phyloP scores from a whole-genome alignment of 306 rosid genomes.

The Trifolium pratense region DNA sequence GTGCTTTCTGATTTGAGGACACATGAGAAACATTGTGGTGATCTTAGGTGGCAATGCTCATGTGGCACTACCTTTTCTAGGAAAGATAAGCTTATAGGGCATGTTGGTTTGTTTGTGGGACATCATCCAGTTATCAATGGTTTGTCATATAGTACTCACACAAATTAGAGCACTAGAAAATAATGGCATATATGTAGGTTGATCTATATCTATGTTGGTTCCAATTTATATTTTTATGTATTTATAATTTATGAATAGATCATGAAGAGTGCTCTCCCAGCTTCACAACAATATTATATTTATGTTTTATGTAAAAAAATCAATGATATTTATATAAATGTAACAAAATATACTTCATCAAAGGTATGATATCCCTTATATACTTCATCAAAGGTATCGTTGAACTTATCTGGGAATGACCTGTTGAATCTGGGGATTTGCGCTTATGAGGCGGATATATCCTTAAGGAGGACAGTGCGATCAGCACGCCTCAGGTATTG shows the following conservation, averaged over 20 bases:
- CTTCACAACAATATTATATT: background rate
- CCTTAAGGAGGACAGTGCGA: too few relatives aligned
- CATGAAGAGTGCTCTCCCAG: background rate
- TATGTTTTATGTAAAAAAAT: too few relatives aligned
- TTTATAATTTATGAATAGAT: background rate
- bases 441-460: too few relatives aligned
- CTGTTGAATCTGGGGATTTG: too few relatives aligned
- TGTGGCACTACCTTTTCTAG: slow-evolving; percentile 94
- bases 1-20: slow-evolving; percentile 89
- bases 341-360: too few relatives aligned
- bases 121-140: slow-evolving; percentile 54
- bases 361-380: too few relatives aligned
- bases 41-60: slow-evolving; percentile 81
- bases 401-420: too few relatives aligned
- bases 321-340: too few relatives aligned
- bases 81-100: slow-evolving; percentile 95
- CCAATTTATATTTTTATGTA: background rate
- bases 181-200: background rate
- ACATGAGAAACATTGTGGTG: slow-evolving; percentile 97
- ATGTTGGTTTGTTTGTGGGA: slow-evolving; percentile 77
- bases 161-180: background rate
- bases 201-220: background rate
- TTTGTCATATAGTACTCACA: slow-evolving; percentile 7
- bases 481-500: too few relatives aligned
- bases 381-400: too few relatives aligned